Conservation (phyloP, 176 grass and related monocot genomes). For the Thalia dealbata region DNA sequence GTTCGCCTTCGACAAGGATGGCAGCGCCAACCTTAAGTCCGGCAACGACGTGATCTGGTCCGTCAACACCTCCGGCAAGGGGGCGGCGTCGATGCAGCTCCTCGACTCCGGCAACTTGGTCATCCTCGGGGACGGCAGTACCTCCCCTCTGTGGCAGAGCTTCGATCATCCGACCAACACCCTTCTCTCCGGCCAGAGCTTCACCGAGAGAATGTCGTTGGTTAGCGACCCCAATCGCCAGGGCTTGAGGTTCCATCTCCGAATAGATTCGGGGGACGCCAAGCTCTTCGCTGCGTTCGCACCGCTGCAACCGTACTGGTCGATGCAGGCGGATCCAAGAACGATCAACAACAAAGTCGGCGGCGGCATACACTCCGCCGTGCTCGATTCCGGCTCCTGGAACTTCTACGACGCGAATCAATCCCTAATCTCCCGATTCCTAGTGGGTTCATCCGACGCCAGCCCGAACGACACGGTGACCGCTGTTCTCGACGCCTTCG, state of each 20-base stretch:
- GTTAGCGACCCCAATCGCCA: slow-evolving; percentile 35
- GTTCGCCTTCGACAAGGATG: slow-evolving; percentile 58
- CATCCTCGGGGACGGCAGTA: slow-evolving; percentile 36
- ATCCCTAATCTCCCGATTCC: slow-evolving; percentile 37
- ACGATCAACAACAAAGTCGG: slow-evolving; percentile 33
- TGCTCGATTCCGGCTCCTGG: slow-evolving; percentile 52
- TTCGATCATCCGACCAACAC: slow-evolving; percentile 79
- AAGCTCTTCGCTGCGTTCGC: slow-evolving; percentile 49
- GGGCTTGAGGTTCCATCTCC: slow-evolving; percentile 55
- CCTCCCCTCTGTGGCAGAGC: slow-evolving; percentile 74
- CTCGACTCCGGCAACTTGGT: slow-evolving; percentile 69
- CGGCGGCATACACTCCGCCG: slow-evolving; percentile 45
- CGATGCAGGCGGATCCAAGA: slow-evolving; percentile 40
- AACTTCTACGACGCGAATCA: slow-evolving; percentile 54
- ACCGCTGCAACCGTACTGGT: slow-evolving; percentile 72
- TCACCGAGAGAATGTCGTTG: slow-evolving; percentile 51
- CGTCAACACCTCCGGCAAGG: slow-evolving; percentile 44
- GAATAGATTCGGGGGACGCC: slow-evolving; percentile 55
- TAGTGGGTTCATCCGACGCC: slow-evolving; percentile 13
- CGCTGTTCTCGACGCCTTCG: slow-evolving; percentile 39
- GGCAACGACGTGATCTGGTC: slow-evolving; percentile 41
- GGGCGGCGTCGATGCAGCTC: slow-evolving; percentile 42
- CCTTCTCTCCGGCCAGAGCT: slow-evolving; percentile 65
- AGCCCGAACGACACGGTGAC: slow-evolving; percentile 38
- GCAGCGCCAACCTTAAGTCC: slow-evolving; percentile 61